These are phyloP conservation scores for Cryptococcus sp. DNA, from an alignment of 1,284 basidiomycete genomes.

Conservation along the genomic window DNA sequence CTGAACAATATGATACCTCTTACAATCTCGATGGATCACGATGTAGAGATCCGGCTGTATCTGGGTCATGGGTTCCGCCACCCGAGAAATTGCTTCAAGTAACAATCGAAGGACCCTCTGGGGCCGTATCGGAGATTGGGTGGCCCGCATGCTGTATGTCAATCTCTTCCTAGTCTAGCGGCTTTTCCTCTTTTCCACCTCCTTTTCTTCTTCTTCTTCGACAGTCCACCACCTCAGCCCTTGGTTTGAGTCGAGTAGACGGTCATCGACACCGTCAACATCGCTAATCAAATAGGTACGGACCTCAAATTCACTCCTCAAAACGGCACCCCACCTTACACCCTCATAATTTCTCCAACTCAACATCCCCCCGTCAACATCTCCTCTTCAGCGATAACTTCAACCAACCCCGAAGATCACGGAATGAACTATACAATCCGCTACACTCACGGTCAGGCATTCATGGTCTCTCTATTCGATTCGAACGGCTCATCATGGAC, in stretches of 20 bases:
- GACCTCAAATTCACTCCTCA: conserved; percentile 32
- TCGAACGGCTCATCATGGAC: conserved; percentile 23
- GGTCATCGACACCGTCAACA: no score
- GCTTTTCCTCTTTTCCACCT: no score
- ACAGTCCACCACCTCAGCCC: not conserved
- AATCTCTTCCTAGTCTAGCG: no score
- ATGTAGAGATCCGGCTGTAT: conserved; percentile 14
- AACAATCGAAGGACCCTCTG: conserved; percentile 13
- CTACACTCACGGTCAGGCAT: conserved; percentile 31
- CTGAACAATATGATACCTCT: conserved; percentile 5
- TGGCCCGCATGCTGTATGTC: conserved; percentile 24
- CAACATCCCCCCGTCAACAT: conserved; percentile 33
- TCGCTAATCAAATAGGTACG: conserved; percentile 16
- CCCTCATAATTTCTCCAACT: conserved; percentile 29
- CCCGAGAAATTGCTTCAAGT: conserved; percentile 20
- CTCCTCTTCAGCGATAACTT: conserved; percentile 6
- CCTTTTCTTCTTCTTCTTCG: no score
- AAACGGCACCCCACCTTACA: conserved; percentile 31
- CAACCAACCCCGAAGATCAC: not conserved
- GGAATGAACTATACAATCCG: conserved; percentile 30
- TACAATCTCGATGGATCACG: conserved; percentile 12
- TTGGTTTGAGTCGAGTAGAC: not conserved
- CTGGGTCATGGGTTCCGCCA: conserved; percentile 24
- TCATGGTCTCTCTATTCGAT: conserved; percentile 27
- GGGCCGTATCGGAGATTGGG: conserved; percentile 18